A percentile compares a stretch with the other conserved stretches of the same genome.
phyloP scores from a whole-genome alignment of 2,329 filamentous ascomycete genomes.

The Exophiala viscosa region DNA sequence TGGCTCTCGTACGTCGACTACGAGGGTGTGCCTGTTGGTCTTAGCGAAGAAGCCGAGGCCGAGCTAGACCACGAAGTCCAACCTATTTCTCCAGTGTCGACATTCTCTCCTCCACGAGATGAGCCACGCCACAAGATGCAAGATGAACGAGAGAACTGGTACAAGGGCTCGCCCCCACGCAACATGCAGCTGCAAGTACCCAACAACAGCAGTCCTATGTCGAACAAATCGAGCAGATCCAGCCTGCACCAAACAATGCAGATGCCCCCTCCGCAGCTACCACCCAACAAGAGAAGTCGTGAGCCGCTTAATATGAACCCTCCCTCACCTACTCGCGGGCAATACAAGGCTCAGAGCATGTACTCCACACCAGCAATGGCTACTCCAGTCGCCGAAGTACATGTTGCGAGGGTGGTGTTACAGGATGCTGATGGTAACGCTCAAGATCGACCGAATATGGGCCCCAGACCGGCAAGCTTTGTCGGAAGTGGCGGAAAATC shows the following conservation, averaged over 20 bases:
- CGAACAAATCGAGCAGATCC: slow-evolving; percentile 6
- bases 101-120: slow-evolving; percentile 17
- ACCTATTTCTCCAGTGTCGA: slow-evolving; percentile 25
- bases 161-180: slow-evolving; percentile 9
- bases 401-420: slow-evolving; percentile 3
- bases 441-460: slow-evolving; percentile 23
- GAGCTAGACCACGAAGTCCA: slow-evolving; percentile 23
- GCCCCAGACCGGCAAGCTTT: slow-evolving; percentile 27
- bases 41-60: slow-evolving; percentile 19
- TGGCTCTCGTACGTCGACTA: slow-evolving; percentile 29
- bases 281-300: slow-evolving; percentile 25
- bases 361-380: slow-evolving; percentile 9
- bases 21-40: slow-evolving; percentile 25
- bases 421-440: slow-evolving; percentile 33
- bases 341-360: slow-evolving; percentile 26
- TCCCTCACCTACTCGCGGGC: slow-evolving; percentile 39
- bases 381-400: background rate
- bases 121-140: slow-evolving; percentile 8
- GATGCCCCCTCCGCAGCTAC: slow-evolving; percentile 11
- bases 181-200: slow-evolving; percentile 13
- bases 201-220: slow-evolving; percentile 4
- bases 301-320: slow-evolving; percentile 47
- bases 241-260: slow-evolving; percentile 7
- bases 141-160: slow-evolving; percentile 24
- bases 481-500: slow-evolving; percentile 34